Conservation (phyloP, 306 rosid genomes). For the Albizia julibrissin region DNA sequence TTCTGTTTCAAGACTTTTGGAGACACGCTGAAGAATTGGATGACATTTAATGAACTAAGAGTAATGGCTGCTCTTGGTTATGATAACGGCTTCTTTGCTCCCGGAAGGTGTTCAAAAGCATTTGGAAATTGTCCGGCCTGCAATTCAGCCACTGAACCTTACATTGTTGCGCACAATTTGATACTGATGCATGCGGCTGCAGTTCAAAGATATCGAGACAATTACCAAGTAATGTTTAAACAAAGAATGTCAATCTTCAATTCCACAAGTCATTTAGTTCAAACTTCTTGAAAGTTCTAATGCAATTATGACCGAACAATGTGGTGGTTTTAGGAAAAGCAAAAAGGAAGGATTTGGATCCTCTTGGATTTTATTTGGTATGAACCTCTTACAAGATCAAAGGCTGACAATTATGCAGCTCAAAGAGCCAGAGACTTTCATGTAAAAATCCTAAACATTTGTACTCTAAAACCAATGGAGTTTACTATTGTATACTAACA, state of each 20-base stretch:
- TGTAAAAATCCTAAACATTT: constrained; percentile 20
- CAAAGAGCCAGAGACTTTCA: constrained; percentile 75
- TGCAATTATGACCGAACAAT: background rate
- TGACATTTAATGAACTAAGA: constrained; percentile 68
- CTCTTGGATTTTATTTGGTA: constrained; percentile 69
- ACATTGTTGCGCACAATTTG: constrained; percentile 59
- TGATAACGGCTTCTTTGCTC: constrained; percentile 62
- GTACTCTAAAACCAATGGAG: background rate
- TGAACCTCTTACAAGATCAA: constrained; percentile 62
- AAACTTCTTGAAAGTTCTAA: background rate
- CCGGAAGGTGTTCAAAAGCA: constrained; percentile 64
- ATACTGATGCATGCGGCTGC: constrained; percentile 62
- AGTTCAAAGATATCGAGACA: constrained; percentile 60
- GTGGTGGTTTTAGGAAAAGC: constrained; percentile 40
- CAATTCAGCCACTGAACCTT: constrained; percentile 63
- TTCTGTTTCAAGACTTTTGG: constrained; percentile 69
- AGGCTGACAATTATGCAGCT: constrained; percentile 65
- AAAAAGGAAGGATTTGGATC: constrained; percentile 64
- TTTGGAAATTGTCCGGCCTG: constrained; percentile 63
- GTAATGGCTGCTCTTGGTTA: constrained; percentile 70
- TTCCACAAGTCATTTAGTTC: background rate
- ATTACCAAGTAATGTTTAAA: constrained; percentile 48
- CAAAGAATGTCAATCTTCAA: background rate
- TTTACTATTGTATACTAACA: background rate
- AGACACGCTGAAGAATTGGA: constrained; percentile 67